Base-by-base conservation (phyloP, 192 early-diverging fungal species). In the Coemansia sp. region DNA sequence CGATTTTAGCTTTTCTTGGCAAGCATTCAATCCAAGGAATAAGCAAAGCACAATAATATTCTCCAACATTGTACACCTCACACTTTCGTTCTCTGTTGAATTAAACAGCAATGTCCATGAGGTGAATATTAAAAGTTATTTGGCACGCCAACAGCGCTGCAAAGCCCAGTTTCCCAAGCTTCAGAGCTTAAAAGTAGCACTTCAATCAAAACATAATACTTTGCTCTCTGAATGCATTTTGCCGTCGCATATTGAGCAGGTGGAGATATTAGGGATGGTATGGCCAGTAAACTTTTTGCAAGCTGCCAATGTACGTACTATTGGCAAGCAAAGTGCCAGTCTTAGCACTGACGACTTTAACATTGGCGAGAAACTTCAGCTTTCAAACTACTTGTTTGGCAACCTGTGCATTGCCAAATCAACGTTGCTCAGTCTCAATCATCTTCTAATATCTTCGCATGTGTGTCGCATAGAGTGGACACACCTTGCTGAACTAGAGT, bases 371-470 rank as follows among this genome's bases (percentile, higher is more conserved):
- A 52, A 52, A 25, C 50, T 52, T 12, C 21, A 24, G 21, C 24
- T 52, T 52, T 20, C 50, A 20, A 52, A 52, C 50, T 52, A 25
- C 24, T 11, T 52, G 24, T 52, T 52, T 52, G 50, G 50, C 50
- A 52, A 52, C 2, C 17, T 24, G 15, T 52, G 50, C 9, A 25
- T 25, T 24, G 50, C 50, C 50, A 20, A 52, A 52, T 14, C 20
- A 18, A 52, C 50, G 11, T 17, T 12, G 20, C 20, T 52, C 21
- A 20, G 24, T 3, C 20, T 52, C 12, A 52, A 52, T 8, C 50
- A 52, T 8, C 1, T 10, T 20, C 50, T 52, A 11, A 52, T 12
- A 12, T 24, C 50, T 12, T 20, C 50, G 2, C 21, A 21, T 20
- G 24, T 52, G 9, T 12, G 50, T 23, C 50, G 24, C 11, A 23